Base-by-base conservation (phyloP, 1,284 basidiomycete species). In the Malassezia psittaci region DNA sequence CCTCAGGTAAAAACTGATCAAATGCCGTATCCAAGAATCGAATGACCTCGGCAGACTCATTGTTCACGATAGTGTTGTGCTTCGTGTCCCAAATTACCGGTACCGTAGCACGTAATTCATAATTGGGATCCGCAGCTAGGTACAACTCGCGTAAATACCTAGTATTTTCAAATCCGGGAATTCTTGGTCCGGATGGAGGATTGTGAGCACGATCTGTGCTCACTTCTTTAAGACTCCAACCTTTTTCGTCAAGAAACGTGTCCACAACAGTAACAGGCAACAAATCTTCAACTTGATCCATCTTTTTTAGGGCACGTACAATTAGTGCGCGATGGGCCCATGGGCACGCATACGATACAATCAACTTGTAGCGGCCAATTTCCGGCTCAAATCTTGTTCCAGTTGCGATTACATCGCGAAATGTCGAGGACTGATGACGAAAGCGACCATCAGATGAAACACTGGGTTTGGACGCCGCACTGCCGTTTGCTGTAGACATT, bases 71-170 rank as follows among this genome's bases (percentile, higher is more conserved):
- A 36, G 87, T 89, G 54, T 85, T 77, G 37, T 76, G 78, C 77
- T 94, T 87, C 79, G 85, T 93, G 79, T 96, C 94, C 88, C 90
- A 98, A 1, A 96, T 78, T 46, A 91, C 78, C n/a, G 93, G 91
- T 21, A 76, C 74, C 2, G 75, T 76, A 55, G 63, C 68, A 32
- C 72, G 64, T 39, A 62, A 62, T 35, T 45, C 35, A 57, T 75
- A 76, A 5, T 67, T 70, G 1, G 85, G 83, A 59, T 89, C 79
- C 0, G 83, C 87, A 57, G 81, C 83, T 61, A 86, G 77, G 77
- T 96, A 98, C 40, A 96, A 78, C 54, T 96, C 90, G 61, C 83
- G 84, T 67, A 96, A 74, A 73, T 93, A 84, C 56, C 82, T 74
- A 7, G 83, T 79, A 39, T 63, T 38, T 52, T 70, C 66, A 21